Evolutionary conservation across 2,329 filamentous ascomycete species (phyloP), one percentile per base, ranked within the genome.

Genomic region (Aspergillus calidoustus): DNA sequence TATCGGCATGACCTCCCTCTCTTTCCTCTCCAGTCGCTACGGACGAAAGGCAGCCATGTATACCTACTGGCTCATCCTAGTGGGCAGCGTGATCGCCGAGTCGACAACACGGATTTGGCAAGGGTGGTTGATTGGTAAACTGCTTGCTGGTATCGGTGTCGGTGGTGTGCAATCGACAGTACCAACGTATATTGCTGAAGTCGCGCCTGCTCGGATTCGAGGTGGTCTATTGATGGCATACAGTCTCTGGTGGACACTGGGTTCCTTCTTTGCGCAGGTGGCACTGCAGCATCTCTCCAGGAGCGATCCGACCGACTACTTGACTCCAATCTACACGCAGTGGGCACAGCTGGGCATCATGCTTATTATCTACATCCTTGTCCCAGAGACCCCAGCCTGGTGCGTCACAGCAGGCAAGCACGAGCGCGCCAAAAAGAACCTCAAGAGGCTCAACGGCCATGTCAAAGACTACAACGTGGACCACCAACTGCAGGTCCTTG

Each of bases 231-330:
- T 63, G 53, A 63, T 63, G 57, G 30, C 28, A 3, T 63, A 63
- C n/a, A 63, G 61, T 63, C 44, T 63, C 3, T 63, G 61, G 61
- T 63, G 61, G 61, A 57, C 57, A 4, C 41, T 60, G 4, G 61
- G 61, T 3, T 60, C 57, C 1, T 63, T 63, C 49, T 63, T 63
- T 7, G 57, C 61, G 0, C 61, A 60, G 47, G 53, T 63, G 2
- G 61, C 61, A 1, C 53, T 64, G 19, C 56, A 62, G 25, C 44
- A 55, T 41, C 44, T 62, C 11, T 59, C 56, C 3, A 43, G 8
- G 13, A 56, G 25, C 51, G 22, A 54, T 30, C 55, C 60, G 6
- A 54, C 31, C 0, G 7, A 55, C 7, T 62, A 55, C 28, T 9
- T 49, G 9, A 51, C 50, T 13, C 60, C 60, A 7, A 47, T 62